A percentile compares a stretch with the other conserved stretches of the same genome.
Evolutionary conservation across 2,329 filamentous ascomycete species (phyloP).

Genomic region (Geosmithia morbida): DNA sequence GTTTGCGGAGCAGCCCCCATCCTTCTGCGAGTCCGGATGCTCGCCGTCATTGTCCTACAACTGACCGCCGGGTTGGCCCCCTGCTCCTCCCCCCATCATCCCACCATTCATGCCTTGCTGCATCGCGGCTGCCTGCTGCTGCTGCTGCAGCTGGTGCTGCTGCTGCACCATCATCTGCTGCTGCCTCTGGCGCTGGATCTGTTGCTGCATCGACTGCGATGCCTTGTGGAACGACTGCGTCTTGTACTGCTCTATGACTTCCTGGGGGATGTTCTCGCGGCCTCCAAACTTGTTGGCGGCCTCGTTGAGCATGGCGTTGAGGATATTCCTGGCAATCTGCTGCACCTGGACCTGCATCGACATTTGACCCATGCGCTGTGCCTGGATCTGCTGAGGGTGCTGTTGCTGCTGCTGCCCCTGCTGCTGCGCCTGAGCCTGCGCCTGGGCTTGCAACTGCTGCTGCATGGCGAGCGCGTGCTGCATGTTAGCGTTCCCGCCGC

Average conservation of each 20-base stretch:
- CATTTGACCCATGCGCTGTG: slow-evolving; percentile 9
- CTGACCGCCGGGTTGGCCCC: neutral
- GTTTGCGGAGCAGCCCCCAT: too few species aligned
- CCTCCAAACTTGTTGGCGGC: slow-evolving; percentile 23
- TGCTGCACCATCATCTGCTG: slow-evolving; percentile 17
- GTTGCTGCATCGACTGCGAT: slow-evolving; percentile 17
- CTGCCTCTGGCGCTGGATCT: slow-evolving; percentile 13
- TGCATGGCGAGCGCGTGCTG: slow-evolving; percentile 14
- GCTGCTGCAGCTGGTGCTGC: slow-evolving; percentile 14
- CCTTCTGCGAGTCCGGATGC: too few species aligned
- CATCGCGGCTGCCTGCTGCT: slow-evolving; percentile 26
- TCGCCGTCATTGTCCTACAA: neutral
- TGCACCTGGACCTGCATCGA: slow-evolving; percentile 3
- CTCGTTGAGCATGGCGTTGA: slow-evolving; percentile 19
- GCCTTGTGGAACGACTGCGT: slow-evolving; percentile 23
- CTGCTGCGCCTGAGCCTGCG: slow-evolving; percentile 17
- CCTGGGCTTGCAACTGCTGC: slow-evolving; percentile 14
- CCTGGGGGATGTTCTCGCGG: slow-evolving; percentile 28
- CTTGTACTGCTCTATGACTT: slow-evolving; percentile 29
- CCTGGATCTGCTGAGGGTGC: slow-evolving; percentile 11
- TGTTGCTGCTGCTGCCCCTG: slow-evolving; percentile 18
- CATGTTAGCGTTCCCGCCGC: slow-evolving; percentile 19
- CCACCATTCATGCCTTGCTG: slow-evolving; percentile 30
- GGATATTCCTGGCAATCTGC: slow-evolving; percentile 18
- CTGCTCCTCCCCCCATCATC: slow-evolving; percentile 27